Evolutionary conservation across 139 green algal genomes (phyloP), one percentile per base, ranked within the genome.

Genomic region (Ostreobium quekettii): DNA sequence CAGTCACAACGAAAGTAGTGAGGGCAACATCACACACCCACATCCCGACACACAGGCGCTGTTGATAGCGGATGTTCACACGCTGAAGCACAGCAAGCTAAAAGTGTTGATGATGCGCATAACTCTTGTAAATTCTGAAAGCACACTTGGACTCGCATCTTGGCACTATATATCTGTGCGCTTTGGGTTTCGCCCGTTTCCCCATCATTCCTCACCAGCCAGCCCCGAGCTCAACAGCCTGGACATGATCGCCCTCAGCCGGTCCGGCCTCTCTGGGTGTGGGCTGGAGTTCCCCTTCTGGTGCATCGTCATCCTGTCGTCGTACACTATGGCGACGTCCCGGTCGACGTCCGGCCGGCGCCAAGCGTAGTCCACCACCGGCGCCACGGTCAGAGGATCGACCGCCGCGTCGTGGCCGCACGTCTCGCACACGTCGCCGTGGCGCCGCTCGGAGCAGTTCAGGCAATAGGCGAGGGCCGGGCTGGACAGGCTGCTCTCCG

Each of bases 181-280:
- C 7, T n/a, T 28, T 37, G 32, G 35, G 15, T 4, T 64, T n/a
- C 49, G 24, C 28, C 60, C 11, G 5, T 30, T 49, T 47, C 38
- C 36, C 35, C 2, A 36, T 4, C 35, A 78, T 72, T 36, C 46
- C 68, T 19, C 48, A 74, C 62, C 57, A 66, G 70, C 65, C 1
- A 90, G 70, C 0, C 85, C 80, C 1, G 74, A 69, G 0, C 62
- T 60, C 2, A 73, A 61, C 39, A 93, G 65, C 7, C 87, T 74
- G 0, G 80, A 76, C 71, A 90, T 80, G 26, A 93, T 76, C 24
- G 86, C 84, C 4, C 71, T 74, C 32, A 93, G 57, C 3, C 87
- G 76, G 74, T 93, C 87, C 28, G 87, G 83, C 1, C 87, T 77
- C 69, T 87, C 81, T 0, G 76, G 78, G 46, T 87, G 81, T 36